phyloP scores from a whole-genome alignment of 2,329 filamentous ascomycete species.

The Curvularia lunata region DNA sequence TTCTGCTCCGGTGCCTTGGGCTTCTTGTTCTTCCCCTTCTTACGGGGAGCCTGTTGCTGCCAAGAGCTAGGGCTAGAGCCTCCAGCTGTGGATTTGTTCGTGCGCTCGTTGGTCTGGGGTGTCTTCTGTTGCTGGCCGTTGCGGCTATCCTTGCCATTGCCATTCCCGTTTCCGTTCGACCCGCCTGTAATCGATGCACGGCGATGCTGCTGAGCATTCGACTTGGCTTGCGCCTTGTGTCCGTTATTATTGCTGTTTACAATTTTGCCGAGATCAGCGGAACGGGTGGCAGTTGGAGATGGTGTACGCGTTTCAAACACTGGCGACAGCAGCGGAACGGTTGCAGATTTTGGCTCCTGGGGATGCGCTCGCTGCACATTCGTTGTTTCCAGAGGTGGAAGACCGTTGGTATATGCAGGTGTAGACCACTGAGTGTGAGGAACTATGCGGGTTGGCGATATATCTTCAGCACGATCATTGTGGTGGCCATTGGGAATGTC shows the following conservation, averaged over 20 bases:
- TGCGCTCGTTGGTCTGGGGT: constrained; percentile 32
- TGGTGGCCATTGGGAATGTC: constrained; percentile 33
- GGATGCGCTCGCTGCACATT: constrained; percentile 55
- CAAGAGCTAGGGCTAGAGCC: constrained; percentile 24
- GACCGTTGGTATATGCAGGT: constrained; percentile 38
- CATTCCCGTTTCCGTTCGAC: constrained; percentile 7
- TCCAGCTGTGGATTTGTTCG: constrained; percentile 26
- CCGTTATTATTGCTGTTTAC: constrained; percentile 37
- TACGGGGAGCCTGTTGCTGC: constrained; percentile 28
- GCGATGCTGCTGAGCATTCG: constrained; percentile 35
- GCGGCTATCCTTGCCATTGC: constrained; percentile 33
- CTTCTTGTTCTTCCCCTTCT: constrained; percentile 38
- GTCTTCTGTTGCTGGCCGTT: constrained; percentile 35
- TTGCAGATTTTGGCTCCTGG: constrained; percentile 48
- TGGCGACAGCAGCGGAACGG: constrained; percentile 66
- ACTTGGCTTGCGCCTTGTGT: constrained; percentile 37
- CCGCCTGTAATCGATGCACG: constrained; percentile 37
- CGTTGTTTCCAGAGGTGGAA: constrained; percentile 42
- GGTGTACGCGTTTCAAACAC: constrained; percentile 76
- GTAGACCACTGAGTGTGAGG: constrained; percentile 42
- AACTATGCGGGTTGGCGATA: constrained; percentile 40
- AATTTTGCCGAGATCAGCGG: constrained; percentile 37
- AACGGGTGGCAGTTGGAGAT: constrained; percentile 67
- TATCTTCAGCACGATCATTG: constrained; percentile 31
- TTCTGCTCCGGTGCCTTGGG: constrained; percentile 41